Conservation (phyloP, 805 yeast species). For the Yamadazyma laniorum region DNA sequence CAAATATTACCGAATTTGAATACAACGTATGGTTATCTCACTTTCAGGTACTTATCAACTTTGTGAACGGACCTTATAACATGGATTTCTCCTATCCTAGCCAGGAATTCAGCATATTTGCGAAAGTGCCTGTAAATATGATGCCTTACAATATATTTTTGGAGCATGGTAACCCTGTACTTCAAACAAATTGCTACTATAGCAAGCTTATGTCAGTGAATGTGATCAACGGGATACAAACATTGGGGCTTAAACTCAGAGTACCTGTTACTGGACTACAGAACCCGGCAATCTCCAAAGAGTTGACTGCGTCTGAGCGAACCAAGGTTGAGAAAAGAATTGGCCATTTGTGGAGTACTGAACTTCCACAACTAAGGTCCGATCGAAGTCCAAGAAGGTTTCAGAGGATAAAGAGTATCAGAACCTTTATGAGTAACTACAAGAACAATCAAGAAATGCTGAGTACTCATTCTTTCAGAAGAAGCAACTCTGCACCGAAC, state of each 20-base stretch:
- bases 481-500: background rate
- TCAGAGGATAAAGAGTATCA: too few species aligned
- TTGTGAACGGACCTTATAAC: constrained; percentile 26
- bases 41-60: constrained; percentile 19
- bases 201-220: constrained; percentile 7
- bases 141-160: constrained; percentile 20
- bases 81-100: constrained; percentile 17
- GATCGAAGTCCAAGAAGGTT: too few species aligned
- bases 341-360: constrained; percentile 12
- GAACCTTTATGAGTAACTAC: too few species aligned
- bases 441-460: too few species aligned
- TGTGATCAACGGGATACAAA: constrained; percentile 4
- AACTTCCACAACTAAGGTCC: constrained; percentile 9
- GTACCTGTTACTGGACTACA: too few species aligned
- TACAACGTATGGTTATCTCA: constrained; percentile 39
- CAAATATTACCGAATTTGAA: constrained; percentile 26
- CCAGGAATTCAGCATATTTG: constrained; percentile 8
- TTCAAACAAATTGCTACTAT: constrained; percentile 10
- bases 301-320: constrained; percentile 9
- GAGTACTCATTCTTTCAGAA: too few species aligned
- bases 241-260: too few species aligned
- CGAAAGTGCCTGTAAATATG: constrained; percentile 16
- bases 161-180: background rate
- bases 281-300: background rate
- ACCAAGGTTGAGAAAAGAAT: constrained; percentile 11